phyloP scores from a whole-genome alignment of 768 basidiomycete species.

The Tricholoma flavovirens region DNA sequence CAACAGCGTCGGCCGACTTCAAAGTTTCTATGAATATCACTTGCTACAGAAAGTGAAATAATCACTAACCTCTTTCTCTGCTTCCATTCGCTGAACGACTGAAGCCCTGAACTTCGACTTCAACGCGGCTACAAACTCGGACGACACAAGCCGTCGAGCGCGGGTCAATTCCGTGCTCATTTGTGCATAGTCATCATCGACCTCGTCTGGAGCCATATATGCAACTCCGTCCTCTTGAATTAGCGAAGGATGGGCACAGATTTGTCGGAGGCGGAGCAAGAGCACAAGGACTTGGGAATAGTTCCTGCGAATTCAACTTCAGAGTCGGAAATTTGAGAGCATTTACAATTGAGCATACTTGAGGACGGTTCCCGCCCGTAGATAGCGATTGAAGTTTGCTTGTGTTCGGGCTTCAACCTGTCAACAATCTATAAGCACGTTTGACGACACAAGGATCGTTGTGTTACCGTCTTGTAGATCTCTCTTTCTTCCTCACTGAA shows the following conservation, averaged over 20 bases:
- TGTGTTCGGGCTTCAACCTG: conserved; percentile 51
- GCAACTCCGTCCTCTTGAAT: conserved; percentile 51
- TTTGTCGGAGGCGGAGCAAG: conserved; percentile 53
- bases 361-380: conserved; percentile 59
- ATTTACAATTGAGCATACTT: conserved; percentile 35
- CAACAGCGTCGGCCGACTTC: conserved; percentile 42
- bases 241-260: conserved; percentile 63
- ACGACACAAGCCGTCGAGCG: conserved; percentile 36
- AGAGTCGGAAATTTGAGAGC: neutral
- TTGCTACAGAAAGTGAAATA: neutral
- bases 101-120: conserved; percentile 39
- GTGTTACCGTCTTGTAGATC: conserved; percentile 50
- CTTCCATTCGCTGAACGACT: conserved; percentile 38
- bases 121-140: conserved; percentile 46
- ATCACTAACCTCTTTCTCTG: conserved; percentile 46
- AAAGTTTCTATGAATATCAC: neutral
- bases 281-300: conserved; percentile 50
- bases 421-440: neutral
- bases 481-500: conserved; percentile 59
- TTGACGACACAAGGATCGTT: neutral
- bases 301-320: conserved; percentile 33
- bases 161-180: conserved; percentile 39
- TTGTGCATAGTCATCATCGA: conserved; percentile 25
- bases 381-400: conserved; percentile 58
- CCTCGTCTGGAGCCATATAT: conserved; percentile 37